Conservation (phyloP, 768 basidiomycete genomes). For the Pleurotus platypus region DNA sequence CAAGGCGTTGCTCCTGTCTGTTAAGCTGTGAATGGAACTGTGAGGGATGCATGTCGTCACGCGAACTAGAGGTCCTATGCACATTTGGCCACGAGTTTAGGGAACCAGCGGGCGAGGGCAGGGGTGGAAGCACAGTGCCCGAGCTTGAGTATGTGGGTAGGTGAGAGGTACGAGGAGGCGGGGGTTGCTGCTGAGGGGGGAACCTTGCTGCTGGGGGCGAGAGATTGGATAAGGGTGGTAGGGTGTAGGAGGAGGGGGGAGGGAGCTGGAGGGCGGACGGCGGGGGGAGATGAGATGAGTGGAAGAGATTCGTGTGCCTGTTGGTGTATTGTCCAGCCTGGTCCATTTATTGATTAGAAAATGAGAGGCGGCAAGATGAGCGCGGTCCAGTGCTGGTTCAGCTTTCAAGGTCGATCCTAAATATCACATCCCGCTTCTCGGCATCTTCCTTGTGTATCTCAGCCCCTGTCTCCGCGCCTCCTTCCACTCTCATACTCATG, state of each 20-base stretch:
- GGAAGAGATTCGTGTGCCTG: slow-evolving; percentile 13
- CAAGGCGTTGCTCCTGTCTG: slow-evolving; percentile 10
- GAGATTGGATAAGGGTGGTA: slow-evolving; percentile 16
- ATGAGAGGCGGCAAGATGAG: not conserved
- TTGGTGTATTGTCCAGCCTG: slow-evolving; percentile 11
- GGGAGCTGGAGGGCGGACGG: slow-evolving; percentile 17
- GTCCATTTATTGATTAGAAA: slow-evolving; percentile 7
- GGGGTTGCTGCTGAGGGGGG: not conserved
- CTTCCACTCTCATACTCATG: not conserved
- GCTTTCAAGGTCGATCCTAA: not conserved
- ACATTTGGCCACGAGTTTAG: slow-evolving; percentile 21
- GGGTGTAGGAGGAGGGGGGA: slow-evolving; percentile 10
- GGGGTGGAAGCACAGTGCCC: slow-evolving; percentile 21
- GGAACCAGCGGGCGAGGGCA: slow-evolving; percentile 15
- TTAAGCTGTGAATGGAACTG: slow-evolving; percentile 13
- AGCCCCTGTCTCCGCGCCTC: not conserved
- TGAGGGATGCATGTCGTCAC: slow-evolving; percentile 35
- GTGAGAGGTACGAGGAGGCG: not conserved
- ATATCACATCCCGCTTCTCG: not conserved
- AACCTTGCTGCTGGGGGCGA: not conserved
- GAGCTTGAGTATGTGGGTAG: slow-evolving; percentile 15
- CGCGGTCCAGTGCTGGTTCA: slow-evolving; percentile 3
- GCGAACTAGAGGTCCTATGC: slow-evolving; percentile 35
- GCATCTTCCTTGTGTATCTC: not conserved
- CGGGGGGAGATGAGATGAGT: slow-evolving; percentile 17